phyloP scores from a whole-genome alignment of 2,329 filamentous ascomycete species.

The Botrytis byssoidea region DNA sequence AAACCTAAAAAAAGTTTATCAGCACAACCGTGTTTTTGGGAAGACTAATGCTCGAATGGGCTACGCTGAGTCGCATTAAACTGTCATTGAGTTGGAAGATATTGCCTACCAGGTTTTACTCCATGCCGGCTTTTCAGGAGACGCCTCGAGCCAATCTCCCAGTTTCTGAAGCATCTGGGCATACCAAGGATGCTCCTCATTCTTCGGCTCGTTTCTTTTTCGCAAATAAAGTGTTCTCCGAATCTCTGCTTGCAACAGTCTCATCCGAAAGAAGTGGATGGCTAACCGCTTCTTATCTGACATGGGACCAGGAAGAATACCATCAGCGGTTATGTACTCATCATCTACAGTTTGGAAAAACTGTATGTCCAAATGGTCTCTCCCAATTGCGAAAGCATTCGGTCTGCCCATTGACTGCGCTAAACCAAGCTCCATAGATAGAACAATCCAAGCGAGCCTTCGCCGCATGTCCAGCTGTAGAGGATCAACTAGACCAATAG shows the following conservation, averaged over 20 bases:
- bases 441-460: constrained; percentile 82
- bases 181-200: constrained; percentile 87
- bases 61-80: constrained; percentile 22
- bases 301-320: constrained; percentile 68
- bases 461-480: constrained; percentile 87
- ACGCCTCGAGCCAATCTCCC: constrained; percentile 73
- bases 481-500: constrained; percentile 59
- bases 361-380: constrained; percentile 79
- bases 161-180: constrained; percentile 74
- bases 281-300: constrained; percentile 84
- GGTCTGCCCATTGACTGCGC: constrained; percentile 86
- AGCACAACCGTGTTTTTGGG: constrained; percentile 23
- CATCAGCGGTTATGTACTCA: constrained; percentile 73
- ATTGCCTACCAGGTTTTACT: constrained; percentile 70
- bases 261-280: constrained; percentile 93
- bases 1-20: constrained; percentile 50
- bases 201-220: constrained; percentile 71
- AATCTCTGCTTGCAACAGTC: constrained; percentile 83
- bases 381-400: constrained; percentile 76
- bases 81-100: neutral
- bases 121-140: constrained; percentile 68
- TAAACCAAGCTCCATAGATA: constrained; percentile 84
- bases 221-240: constrained; percentile 81
- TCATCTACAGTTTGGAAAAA: constrained; percentile 85
- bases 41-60: neutral